Evolutionary conservation across 345 rosid genomes (phyloP).

Genomic region (Psidium friedrichsthalianum): DNA sequence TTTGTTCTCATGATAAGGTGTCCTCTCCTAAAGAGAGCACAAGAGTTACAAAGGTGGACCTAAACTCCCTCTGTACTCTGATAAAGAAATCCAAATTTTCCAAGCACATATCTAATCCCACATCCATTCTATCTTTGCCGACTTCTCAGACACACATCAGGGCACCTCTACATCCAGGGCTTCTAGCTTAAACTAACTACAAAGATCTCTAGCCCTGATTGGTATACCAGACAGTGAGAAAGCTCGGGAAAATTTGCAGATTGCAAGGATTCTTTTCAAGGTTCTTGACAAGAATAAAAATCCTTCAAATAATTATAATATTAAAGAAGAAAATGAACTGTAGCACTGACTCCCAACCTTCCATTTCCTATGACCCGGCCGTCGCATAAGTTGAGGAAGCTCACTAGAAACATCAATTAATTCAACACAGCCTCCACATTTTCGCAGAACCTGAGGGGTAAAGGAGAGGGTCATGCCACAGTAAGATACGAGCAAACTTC

Average conservation of each 20-base stretch:
- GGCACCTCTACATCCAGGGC: not conserved
- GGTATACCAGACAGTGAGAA: not conserved
- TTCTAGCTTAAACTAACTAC: not conserved
- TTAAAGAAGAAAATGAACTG: not conserved
- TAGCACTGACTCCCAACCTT: conserved; percentile 40
- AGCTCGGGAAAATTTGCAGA: not conserved
- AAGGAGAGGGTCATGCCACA: not conserved
- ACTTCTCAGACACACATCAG: not conserved
- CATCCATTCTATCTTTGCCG: not conserved
- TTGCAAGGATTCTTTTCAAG: not conserved
- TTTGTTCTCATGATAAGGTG: not conserved
- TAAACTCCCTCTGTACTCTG: not conserved
- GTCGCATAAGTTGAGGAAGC: conserved; percentile 74
- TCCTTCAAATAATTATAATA: not conserved
- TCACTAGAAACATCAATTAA: conserved; percentile 70
- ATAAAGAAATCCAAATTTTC: not conserved
- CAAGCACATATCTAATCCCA: not conserved
- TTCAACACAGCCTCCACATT: conserved; percentile 71
- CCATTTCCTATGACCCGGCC: conserved; percentile 84
- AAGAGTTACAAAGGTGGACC: not conserved
- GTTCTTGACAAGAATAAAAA: not conserved
- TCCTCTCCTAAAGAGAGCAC: not conserved
- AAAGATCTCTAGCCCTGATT: not conserved
- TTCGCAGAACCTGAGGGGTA: conserved; percentile 57
- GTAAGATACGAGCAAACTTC: not conserved